phyloP scores from a whole-genome alignment of 768 basidiomycete genomes.

The Gelatoporia subvermispora region DNA sequence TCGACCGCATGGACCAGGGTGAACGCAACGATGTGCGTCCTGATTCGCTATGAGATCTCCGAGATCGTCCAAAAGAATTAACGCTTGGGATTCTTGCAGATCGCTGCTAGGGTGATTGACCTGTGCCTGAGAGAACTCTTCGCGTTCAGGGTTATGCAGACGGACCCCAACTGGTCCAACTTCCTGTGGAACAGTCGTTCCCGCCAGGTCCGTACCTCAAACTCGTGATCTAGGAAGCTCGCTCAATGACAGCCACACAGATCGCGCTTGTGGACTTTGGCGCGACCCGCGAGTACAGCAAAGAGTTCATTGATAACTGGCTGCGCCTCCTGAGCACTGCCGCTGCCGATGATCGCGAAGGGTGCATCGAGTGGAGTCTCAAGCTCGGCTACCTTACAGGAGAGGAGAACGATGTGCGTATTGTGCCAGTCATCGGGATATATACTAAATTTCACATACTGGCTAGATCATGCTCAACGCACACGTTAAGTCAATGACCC shows the following conservation, averaged over 20 bases:
- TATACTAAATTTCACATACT: background rate
- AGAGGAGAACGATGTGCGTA: constrained; percentile 68
- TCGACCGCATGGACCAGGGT: constrained; percentile 50
- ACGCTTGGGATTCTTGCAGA: constrained; percentile 41
- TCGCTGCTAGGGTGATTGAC: constrained; percentile 75
- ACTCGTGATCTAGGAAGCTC: background rate
- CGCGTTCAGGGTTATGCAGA: constrained; percentile 91
- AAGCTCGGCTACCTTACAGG: constrained; percentile 89
- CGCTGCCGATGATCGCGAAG: constrained; percentile 57
- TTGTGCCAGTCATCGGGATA: background rate
- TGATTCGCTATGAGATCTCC: background rate
- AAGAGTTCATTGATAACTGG: constrained; percentile 88
- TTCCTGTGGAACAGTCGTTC: constrained; percentile 81
- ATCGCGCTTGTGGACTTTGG: constrained; percentile 94
- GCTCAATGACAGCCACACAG: constrained; percentile 27
- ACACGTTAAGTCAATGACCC: constrained; percentile 76
- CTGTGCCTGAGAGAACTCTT: constrained; percentile 90
- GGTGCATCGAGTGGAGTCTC: constrained; percentile 69
- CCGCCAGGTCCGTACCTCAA: constrained; percentile 42
- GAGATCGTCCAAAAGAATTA: too few species aligned
- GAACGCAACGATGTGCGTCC: constrained; percentile 67
- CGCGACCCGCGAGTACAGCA: constrained; percentile 82
- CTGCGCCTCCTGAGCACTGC: constrained; percentile 79
- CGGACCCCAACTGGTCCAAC: constrained; percentile 98
- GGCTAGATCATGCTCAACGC: constrained; percentile 86